Percentiles rank a stretch among this genome's conserved stretches.
Conservation (phyloP, 108 stramenopile species). For the Pseudonitzschia pungens region DNA sequence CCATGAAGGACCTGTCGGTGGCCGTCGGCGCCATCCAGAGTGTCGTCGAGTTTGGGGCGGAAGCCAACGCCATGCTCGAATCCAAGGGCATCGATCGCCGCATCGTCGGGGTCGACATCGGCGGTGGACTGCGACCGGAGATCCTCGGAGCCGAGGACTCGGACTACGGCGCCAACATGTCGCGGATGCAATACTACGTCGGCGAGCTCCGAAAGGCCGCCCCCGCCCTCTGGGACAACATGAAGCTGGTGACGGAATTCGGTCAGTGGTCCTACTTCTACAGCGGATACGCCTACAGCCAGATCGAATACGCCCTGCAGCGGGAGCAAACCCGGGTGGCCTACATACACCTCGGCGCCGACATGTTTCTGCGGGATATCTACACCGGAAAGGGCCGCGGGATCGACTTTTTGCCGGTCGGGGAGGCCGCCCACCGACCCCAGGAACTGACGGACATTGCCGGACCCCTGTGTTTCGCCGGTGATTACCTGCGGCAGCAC, state of each 20-base stretch:
- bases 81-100: conserved; percentile 2
- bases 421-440: conserved; percentile 8
- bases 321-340: not conserved
- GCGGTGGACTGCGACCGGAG: conserved; percentile 7
- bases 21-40: conserved; percentile 7
- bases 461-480: conserved; percentile 3
- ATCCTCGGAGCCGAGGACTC: not conserved
- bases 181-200: conserved; percentile 14
- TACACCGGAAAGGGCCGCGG: conserved; percentile 6
- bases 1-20: conserved; percentile 6
- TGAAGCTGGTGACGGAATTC: conserved; percentile 13
- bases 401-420: conserved; percentile 7
- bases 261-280: conserved; percentile 14
- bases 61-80: conserved; percentile 9
- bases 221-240: conserved; percentile 1
- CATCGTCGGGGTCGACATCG: conserved; percentile 9
- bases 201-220: not conserved
- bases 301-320: conserved; percentile 9
- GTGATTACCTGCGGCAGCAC: conserved; percentile 8
- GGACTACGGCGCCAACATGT: not conserved
- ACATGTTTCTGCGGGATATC: conserved; percentile 7
- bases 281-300: conserved; percentile 1
- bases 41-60: conserved; percentile 8
- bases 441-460: conserved; percentile 1
- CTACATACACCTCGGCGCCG: conserved; percentile 13